Evolutionary conservation across 225 moss, liverwort and hornwort species (phyloP).

Genomic region (Polytrichum commune): DNA sequence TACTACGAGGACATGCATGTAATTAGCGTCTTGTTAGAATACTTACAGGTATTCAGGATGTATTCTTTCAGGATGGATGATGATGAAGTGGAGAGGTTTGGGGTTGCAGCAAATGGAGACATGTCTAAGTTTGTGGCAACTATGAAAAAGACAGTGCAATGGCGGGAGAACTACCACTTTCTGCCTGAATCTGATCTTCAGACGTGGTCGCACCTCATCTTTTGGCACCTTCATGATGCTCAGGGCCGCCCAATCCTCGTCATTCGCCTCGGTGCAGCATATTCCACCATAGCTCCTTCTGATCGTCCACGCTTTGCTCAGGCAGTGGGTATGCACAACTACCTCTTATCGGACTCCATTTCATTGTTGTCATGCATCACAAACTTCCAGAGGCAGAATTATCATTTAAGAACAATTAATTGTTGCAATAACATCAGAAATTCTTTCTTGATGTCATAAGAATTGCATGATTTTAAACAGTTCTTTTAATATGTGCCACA

Average conservation of each 20-base stretch:
- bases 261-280: constrained; percentile 83
- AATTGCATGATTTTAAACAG: too few species aligned
- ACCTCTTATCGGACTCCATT: neutral
- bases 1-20: too few species aligned
- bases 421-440: too few species aligned
- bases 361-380: too few species aligned
- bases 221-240: constrained; percentile 72
- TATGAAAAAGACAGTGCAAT: constrained; percentile 63
- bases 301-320: constrained; percentile 78
- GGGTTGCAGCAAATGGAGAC: constrained; percentile 59
- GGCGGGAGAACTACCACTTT: constrained; percentile 75
- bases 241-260: constrained; percentile 62
- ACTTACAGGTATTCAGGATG: constrained; percentile 14
- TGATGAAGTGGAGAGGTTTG: constrained; percentile 66
- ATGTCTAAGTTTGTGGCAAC: constrained; percentile 46
- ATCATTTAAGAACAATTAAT: too few species aligned
- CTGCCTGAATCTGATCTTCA: constrained; percentile 56
- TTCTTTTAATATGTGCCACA: too few species aligned
- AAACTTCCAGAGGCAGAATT: too few species aligned
- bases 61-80: constrained; percentile 63
- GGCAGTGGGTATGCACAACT: constrained; percentile 64
- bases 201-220: constrained; percentile 65
- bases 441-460: too few species aligned
- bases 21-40: too few species aligned
- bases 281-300: constrained; percentile 42